Evolutionary conservation across 1,284 basidiomycete genomes (phyloP).

Genomic region (Papiliotrema fonsecae): DNA sequence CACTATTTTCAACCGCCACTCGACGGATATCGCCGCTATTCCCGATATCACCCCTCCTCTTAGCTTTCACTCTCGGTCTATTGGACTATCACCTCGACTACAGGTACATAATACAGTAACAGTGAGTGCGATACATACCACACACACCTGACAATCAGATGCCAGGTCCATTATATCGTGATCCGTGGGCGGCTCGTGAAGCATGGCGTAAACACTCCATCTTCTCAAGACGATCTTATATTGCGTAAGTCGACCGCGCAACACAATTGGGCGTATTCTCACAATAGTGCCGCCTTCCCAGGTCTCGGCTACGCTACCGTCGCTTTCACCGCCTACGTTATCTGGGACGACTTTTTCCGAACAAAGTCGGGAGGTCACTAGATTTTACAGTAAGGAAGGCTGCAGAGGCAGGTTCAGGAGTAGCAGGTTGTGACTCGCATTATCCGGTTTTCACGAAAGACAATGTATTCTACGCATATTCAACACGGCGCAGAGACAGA

Average conservation of each 20-base stretch:
- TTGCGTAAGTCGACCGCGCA: conserved; percentile 50
- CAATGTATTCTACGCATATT: too few relatives aligned
- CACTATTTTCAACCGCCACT: background rate
- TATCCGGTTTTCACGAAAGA: too few relatives aligned
- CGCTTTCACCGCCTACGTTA: conserved; percentile 83
- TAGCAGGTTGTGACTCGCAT: too few relatives aligned
- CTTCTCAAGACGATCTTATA: conserved; percentile 78
- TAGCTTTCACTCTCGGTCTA: background rate
- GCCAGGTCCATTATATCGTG: conserved; percentile 66
- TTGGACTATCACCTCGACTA: too few relatives aligned
- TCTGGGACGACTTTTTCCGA: conserved; percentile 61
- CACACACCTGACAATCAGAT: conserved; percentile 18
- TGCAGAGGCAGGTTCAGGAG: too few relatives aligned
- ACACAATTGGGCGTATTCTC: too few relatives aligned
- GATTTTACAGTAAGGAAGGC: too few relatives aligned
- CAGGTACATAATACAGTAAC: too few relatives aligned
- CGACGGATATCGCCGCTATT: background rate
- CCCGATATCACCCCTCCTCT: background rate
- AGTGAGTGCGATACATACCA: too few relatives aligned
- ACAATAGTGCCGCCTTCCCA: conserved; percentile 69
- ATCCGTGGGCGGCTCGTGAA: conserved; percentile 90
- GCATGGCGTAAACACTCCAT: conserved; percentile 87
- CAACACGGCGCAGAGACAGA: too few relatives aligned
- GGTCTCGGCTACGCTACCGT: conserved; percentile 87
- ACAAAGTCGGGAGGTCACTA: conserved; percentile 24